Evolutionary conservation across 176 grass and related monocot species (phyloP).

Genomic region (Panicum miliaceum): DNA sequence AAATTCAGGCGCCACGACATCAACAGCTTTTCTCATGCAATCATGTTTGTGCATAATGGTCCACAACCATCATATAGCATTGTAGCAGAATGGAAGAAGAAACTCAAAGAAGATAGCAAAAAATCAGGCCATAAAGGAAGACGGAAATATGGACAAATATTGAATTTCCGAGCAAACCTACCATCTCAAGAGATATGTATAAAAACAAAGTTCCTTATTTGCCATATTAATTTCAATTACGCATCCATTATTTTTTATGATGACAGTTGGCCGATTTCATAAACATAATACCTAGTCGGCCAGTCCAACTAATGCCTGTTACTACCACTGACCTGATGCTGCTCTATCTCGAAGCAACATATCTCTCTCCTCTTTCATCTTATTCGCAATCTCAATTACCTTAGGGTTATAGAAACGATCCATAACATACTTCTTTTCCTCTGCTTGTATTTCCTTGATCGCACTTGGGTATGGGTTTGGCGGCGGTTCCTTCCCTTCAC

Average conservation of each 20-base stretch:
- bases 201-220: constrained; percentile 6
- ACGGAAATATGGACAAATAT: background rate
- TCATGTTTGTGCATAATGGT: background rate
- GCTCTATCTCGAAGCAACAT: constrained; percentile 45
- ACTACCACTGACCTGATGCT: constrained; percentile 24
- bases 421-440: constrained; percentile 78
- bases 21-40: background rate
- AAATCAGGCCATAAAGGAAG: background rate
- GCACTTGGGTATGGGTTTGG: constrained; percentile 59
- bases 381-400: constrained; percentile 73
- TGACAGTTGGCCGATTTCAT: background rate
- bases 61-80: background rate
- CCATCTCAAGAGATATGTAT: background rate
- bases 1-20: background rate
- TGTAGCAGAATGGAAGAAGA: too few species aligned
- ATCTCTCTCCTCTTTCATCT: constrained; percentile 75
- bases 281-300: background rate
- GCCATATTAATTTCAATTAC: background rate
- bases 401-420: constrained; percentile 84
- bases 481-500: constrained; percentile 50
- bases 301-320: background rate
- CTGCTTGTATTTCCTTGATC: constrained; percentile 84
- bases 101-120: too few species aligned
- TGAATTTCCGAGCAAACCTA: background rate
- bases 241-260: constrained; percentile 32